These are phyloP conservation scores for Pogostemon cablin DNA, from an alignment of 257 asterid genomes.

Conservation along the genomic window DNA sequence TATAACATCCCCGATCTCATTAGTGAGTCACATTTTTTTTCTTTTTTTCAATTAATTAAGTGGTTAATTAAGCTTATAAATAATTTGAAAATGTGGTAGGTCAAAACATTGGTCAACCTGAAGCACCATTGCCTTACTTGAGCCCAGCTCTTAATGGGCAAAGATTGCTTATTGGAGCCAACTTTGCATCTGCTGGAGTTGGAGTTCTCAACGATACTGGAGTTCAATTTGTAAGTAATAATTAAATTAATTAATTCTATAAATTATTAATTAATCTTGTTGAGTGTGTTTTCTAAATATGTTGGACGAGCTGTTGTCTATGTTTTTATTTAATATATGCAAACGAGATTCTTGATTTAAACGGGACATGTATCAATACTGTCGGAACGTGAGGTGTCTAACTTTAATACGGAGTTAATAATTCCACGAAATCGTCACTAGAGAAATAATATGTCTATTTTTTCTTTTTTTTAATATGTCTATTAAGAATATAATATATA, in stretches of 20 bases:
- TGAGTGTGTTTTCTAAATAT: too few relatives aligned
- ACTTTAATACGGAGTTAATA: too few relatives aligned
- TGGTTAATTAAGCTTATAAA: background rate
- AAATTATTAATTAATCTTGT: too few relatives aligned
- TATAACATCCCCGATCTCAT: constrained; percentile 60
- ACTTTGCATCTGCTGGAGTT: constrained; percentile 81
- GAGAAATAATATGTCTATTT: too few relatives aligned
- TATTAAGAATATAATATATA: too few relatives aligned
- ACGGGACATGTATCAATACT: too few relatives aligned
- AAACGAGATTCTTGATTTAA: too few relatives aligned
- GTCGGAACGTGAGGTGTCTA: too few relatives aligned
- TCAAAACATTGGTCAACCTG: constrained; percentile 48
- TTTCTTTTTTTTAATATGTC: too few relatives aligned
- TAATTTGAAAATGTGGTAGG: constrained; percentile 34
- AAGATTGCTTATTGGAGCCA: constrained; percentile 61
- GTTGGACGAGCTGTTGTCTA: too few relatives aligned
- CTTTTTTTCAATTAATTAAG: background rate
- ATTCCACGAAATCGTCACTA: too few relatives aligned
- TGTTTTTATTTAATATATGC: too few relatives aligned
- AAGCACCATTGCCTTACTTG: constrained; percentile 59
- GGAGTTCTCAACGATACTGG: constrained; percentile 83
- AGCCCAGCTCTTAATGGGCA: constrained; percentile 51
- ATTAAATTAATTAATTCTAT: background rate
- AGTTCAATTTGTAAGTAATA: constrained; percentile 56
- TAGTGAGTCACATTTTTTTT: constrained; percentile 39